Evolutionary conservation across 495 filamentous ascomycete species (phyloP), one percentile per base, ranked within the genome.

Genomic region (Trichoderma erinaceum): DNA sequence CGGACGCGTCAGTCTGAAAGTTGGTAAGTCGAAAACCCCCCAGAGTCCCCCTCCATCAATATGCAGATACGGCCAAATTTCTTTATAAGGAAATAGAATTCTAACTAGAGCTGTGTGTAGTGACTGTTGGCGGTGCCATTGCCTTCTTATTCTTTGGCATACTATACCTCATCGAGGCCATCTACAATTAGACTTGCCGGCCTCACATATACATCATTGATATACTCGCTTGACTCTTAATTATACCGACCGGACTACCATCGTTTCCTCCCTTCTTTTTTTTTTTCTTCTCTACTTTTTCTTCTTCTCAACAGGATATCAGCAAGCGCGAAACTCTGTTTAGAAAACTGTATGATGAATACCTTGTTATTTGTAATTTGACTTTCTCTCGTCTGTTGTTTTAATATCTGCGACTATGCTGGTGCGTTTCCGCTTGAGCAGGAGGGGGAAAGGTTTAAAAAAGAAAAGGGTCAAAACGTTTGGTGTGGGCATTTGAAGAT

Each of bases 121-220:
- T 99, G 29, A 99, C 95, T 27, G 82, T 99, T 15, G 96, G 96
- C 66, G 96, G 95, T 67, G 95, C 95, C n/a, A 78, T 87, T 46
- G 92, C 94, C 10, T 99, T 99, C 80, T 78, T 98, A 64, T 78
- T 89, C 18, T 99, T 99, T 73, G 95, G 92, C 46, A 75, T 96
- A 65, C 94, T 99, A 72, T 98, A 98, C 75, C 77, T 97, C 13
- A 78, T 91, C 64, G 95, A 99, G 77, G 90, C 89, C 18, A 75
- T 92, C 65, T 92, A 88, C 73, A 79, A n/a, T 84, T 75, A 69
- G 41, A 43, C 8, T n/a, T 10, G 2, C 56, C 12, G 56, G 56
- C 3, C 25, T 61, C 13, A 61, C 2, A 15, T 15, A 16, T 13
- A 48, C 35, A 29, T 61, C 56, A 32, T 27, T 61, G 23, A 61